phyloP scores from a whole-genome alignment of 78 protist genomes.

The Dictyostelium purpureum region DNA sequence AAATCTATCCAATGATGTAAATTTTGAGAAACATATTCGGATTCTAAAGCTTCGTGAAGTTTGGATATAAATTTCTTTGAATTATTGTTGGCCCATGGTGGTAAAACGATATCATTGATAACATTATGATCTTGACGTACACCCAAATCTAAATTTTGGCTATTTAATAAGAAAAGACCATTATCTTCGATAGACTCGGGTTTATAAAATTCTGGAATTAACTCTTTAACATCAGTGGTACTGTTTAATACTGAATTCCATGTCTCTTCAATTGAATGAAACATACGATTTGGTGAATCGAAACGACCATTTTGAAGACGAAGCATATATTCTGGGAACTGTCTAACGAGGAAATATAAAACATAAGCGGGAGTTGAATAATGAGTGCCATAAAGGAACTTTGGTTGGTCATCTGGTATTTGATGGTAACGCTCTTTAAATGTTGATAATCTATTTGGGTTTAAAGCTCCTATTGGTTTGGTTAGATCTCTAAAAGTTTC shows the following conservation, averaged over 20 bases:
- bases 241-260: slow-evolving; percentile 80
- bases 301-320: slow-evolving; percentile 92
- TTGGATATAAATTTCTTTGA: slow-evolving; percentile 80
- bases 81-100: slow-evolving; percentile 94
- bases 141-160: slow-evolving; percentile 81
- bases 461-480: slow-evolving; percentile 95
- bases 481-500: slow-evolving; percentile 89
- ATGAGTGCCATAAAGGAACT: slow-evolving; percentile 97
- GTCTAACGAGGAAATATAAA: slow-evolving; percentile 93
- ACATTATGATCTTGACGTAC: slow-evolving; percentile 34
- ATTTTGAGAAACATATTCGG: slow-evolving; percentile 85
- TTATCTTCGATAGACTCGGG: not conserved
- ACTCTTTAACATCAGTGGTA: slow-evolving; percentile 92
- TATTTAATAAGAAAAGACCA: slow-evolving; percentile 83
- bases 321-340: slow-evolving; percentile 93
- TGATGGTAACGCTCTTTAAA: slow-evolving; percentile 84
- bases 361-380: slow-evolving; percentile 96
- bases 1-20: slow-evolving; percentile 98
- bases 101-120: slow-evolving; percentile 92
- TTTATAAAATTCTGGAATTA: slow-evolving; percentile 72
- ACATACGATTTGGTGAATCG: slow-evolving; percentile 94
- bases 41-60: slow-evolving; percentile 92
- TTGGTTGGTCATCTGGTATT: slow-evolving; percentile 79
- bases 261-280: slow-evolving; percentile 88
- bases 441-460: slow-evolving; percentile 79